Evolutionary conservation across 2,329 filamentous ascomycete genomes (phyloP), one percentile per base, ranked within the genome.

Genomic region (Pseudogymnoascus sp.): DNA sequence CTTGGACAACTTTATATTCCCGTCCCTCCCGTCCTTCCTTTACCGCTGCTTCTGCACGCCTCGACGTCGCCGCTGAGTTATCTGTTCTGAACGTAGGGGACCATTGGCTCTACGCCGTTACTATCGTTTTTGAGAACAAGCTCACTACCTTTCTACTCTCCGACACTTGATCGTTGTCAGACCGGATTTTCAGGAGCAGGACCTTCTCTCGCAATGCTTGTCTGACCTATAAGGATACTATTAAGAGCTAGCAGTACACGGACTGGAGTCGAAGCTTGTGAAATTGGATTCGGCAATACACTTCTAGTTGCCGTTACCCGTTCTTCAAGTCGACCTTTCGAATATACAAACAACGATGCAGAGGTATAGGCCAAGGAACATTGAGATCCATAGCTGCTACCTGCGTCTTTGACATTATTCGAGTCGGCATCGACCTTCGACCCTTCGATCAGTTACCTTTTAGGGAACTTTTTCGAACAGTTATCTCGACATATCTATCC

Each of bases 41-140:
- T 52, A 52, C 42, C 42, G 42, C 42, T 31, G 42, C 42, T 52
- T 31, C 42, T 52, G 13, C 42, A 52, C 42, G 42, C 42, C 42
- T 52, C 25, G 42, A 52, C 42, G 42, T 52, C 42, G 42, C 42
- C 42, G 42, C 42, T 52, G 42, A 52, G 42, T 52, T 52, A 31
- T 25, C 27, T 52, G 42, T 52, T 52, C 42, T 29, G 25, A 52
- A 29, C 42, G 42, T 52, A 48, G 42, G 27, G 42, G 42, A 31
- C 42, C 42, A 15, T 52, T 52, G 42, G 42, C 42, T 29, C 42
- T 52, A 31, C 42, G 42, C 25, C 42, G 42, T 52, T 52, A 52
- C 42, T 31, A 52, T 52, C 42, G 42, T 52, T 52, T 52, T 31
- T 13, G 18, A 52, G 25, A 52, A 52, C 42, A 8, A 52, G 42